phyloP scores from a whole-genome alignment of 2,329 filamentous ascomycete species.

The Ophiostoma ulmi region DNA sequence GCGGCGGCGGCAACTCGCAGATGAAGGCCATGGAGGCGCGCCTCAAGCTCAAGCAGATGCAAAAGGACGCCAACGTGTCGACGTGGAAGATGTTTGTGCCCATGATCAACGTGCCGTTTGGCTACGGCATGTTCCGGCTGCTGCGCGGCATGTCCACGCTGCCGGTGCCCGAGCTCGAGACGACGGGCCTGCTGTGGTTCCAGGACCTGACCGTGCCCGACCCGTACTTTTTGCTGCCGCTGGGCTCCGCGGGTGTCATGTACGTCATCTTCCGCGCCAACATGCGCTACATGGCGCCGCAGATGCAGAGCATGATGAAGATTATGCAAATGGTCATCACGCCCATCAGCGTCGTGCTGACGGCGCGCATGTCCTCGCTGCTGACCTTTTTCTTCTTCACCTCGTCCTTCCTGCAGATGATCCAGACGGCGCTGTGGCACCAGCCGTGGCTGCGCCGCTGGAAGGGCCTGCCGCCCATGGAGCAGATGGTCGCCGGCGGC shows the following conservation, averaged over 20 bases:
- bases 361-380: conserved; percentile 42
- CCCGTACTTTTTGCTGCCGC: conserved; percentile 71
- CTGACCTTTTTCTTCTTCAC: conserved; percentile 60
- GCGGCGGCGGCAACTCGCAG: conserved; percentile 41
- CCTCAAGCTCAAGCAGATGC: conserved; percentile 45
- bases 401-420: conserved; percentile 36
- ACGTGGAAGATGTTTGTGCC: conserved; percentile 48
- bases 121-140: conserved; percentile 75
- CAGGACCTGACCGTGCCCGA: conserved; percentile 69
- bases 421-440: conserved; percentile 45
- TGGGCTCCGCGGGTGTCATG: conserved; percentile 52
- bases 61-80: conserved; percentile 52
- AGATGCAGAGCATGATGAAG: conserved; percentile 36
- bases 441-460: conserved; percentile 36
- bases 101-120: conserved; percentile 59
- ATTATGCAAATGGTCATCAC: conserved; percentile 36
- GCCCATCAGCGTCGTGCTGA: conserved; percentile 40
- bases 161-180: conserved; percentile 72
- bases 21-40: conserved; percentile 43
- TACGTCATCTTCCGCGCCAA: conserved; percentile 37
- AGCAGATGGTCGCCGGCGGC: conserved; percentile 20
- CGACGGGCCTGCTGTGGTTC: conserved; percentile 70
- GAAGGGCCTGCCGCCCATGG: conserved; percentile 37
- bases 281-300: conserved; percentile 33
- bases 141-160: conserved; percentile 67